Base-by-base conservation (phyloP, 768 basidiomycete species). In the Psilocybe tampanensis region DNA sequence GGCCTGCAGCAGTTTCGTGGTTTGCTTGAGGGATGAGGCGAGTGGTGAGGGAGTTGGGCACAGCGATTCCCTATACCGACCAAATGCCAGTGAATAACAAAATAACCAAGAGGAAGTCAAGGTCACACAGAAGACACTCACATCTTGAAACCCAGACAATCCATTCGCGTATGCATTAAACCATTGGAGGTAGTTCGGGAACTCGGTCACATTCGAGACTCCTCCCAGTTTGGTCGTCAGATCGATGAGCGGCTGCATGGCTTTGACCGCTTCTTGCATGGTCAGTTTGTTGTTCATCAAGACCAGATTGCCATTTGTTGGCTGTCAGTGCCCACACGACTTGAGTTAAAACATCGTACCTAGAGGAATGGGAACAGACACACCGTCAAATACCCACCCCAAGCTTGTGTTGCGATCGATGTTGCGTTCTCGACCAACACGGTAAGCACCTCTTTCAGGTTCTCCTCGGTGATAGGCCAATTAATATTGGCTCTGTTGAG, bases 331-430 rank as follows among this genome's bases (percentile, higher is more conserved):
- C n/a, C n/a, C n/a, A n/a, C n/a, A 48, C 0, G 15, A 32, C 3
- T 22, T 13, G 18, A 24, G 17, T 36, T 18, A 33, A 36, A 17
- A 18, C 26, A 22, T 43, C 9, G 19, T 21, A 21, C 13, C 44
- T 50, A 23, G 21, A 21, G 2, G 22, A 9, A 47, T 43, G 24
- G 8, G 23, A 15, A 21, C 1, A 34, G 1, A 61, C 65, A 19
- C 11, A 64, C 65, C 11, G 63, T 66, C 6, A 66, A 50, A 36
- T 64, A 76, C 7, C 79, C 80, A 44, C 81, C 80, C 79, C 79
- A 83, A 13, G 80, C 80, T 57, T 80, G 74, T 13, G 73, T 66
- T 7, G 78, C 77, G 71, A 79, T 79, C 44, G 64, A 67, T 0
- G 78, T 59, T 2, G 69, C 72, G 54, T 80, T 74, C 15, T 77